Conservation (phyloP, 345 rosid species). For the Aquilaria sinensis region DNA sequence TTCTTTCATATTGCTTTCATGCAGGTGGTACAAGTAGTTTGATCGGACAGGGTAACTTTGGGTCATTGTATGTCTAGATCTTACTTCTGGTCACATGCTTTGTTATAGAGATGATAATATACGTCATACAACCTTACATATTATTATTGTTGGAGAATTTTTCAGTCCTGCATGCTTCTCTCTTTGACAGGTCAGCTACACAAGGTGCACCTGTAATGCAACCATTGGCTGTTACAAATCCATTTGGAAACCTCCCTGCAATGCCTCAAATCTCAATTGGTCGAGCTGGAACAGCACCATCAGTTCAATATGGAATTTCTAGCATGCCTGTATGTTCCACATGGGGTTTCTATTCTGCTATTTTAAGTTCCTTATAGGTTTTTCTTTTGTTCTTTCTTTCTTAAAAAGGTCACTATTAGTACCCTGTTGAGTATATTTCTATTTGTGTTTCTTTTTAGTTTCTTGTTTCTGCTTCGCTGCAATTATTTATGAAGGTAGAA, state of each 20-base stretch:
- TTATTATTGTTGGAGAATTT: neutral
- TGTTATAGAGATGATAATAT: neutral
- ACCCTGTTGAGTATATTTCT: neutral
- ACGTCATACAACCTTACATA: neutral
- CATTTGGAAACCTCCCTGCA: constrained; percentile 90
- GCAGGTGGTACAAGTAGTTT: constrained; percentile 41
- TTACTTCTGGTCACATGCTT: neutral
- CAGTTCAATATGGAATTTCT: constrained; percentile 88
- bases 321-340: constrained; percentile 60
- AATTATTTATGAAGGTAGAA: constrained; percentile 2
- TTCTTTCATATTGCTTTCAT: constrained; percentile 12
- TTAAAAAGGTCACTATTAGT: neutral
- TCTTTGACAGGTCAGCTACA: constrained; percentile 43
- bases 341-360: constrained; percentile 5
- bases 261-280: constrained; percentile 84
- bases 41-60: constrained; percentile 44
- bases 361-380: neutral
- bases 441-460: neutral
- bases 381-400: neutral
- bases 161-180: neutral
- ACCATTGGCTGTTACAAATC: constrained; percentile 51
- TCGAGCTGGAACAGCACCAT: constrained; percentile 64
- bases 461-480: neutral
- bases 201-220: constrained; percentile 44
- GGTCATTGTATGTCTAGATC: constrained; percentile 40